phyloP scores from a whole-genome alignment of 768 basidiomycete genomes.

The Dioszegia hungarica region DNA sequence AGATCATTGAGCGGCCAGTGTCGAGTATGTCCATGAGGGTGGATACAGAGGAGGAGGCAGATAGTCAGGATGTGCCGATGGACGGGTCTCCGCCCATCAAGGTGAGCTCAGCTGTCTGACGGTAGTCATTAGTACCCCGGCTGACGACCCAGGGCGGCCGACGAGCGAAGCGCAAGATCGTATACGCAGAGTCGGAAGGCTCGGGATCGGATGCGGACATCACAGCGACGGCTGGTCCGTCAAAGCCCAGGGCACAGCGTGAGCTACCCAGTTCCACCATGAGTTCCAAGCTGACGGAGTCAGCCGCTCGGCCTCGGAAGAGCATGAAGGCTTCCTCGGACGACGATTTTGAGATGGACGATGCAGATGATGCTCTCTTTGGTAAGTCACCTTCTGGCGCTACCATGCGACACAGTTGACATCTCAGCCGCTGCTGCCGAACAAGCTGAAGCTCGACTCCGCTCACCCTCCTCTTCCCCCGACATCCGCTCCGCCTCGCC shows the following conservation, averaged over 20 bases:
- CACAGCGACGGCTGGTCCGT: background rate
- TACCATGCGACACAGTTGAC: background rate
- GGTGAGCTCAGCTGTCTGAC: conserved; percentile 17
- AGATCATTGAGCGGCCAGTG: conserved; percentile 4
- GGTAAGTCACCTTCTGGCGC: conserved; percentile 20
- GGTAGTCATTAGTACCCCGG: background rate
- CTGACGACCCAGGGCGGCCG: conserved; percentile 17
- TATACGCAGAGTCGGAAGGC: conserved; percentile 38
- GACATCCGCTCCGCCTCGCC: conserved; percentile 8
- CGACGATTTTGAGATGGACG: conserved; percentile 44
- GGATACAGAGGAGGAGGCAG: conserved; percentile 7
- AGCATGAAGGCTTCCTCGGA: conserved; percentile 40
- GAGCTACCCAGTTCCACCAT: too few species aligned
- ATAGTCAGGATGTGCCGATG: conserved; percentile 20
- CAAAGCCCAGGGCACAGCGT: background rate
- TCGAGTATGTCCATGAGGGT: conserved; percentile 1
- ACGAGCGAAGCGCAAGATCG: conserved; percentile 33
- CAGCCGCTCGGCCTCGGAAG: conserved; percentile 40
- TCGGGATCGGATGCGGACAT: conserved; percentile 15
- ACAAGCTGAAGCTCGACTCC: conserved; percentile 32
- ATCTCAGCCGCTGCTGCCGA: conserved; percentile 30
- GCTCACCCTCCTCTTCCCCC: conserved; percentile 14
- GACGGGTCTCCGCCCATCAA: conserved; percentile 31
- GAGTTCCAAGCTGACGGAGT: too few species aligned
- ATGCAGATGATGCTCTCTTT: conserved; percentile 37